Evolutionary conservation across 2,329 filamentous ascomycete genomes (phyloP), one percentile per base, ranked within the genome.

Genomic region (Exophiala mesophila): DNA sequence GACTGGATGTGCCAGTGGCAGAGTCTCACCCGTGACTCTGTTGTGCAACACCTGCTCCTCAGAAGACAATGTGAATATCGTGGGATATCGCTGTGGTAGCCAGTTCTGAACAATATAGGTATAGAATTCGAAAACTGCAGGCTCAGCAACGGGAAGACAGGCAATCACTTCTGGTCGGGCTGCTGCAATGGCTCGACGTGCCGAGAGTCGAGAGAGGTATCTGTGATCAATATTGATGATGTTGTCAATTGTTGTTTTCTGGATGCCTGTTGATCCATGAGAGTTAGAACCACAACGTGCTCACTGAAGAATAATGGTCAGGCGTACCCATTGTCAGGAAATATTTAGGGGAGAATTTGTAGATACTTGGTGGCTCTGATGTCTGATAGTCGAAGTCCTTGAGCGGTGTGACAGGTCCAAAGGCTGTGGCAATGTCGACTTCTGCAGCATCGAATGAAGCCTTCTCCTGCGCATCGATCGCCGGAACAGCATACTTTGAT

Each of bases 251-350:
- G 28, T 29, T 10, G 45, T 48, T 10, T 36, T 48, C 24, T 41
- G 18, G 5, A 48, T 29, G 20, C 41, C 45, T 48, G 12, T 10
- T n/a, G 7, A 23, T 3, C 7, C 17, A 15, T 48, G 12, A 45
- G 17, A 5, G 16, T 19, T 44, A 19, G 13, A 6, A 9, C 16
- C 21, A 17, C 5, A 10, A 28, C 7, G 12, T 6, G 5, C 29
- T 5, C n/a, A 16, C 29, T 8, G 24, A 19, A 13, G 13, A 26
- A 26, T 10, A n/a, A 19, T 6, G n/a, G n/a, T 12, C 5, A 41
- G 13, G 26, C 45, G 13, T 23, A 45, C 45, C 45, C 45, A 48
- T 48, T 21, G 45, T 48, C n/a, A 48, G 20, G 28, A 40, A 40
- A 29, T 45, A 48, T n/a, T 48, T 48, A 3, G 28, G 41, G 21